phyloP scores from a whole-genome alignment of 768 basidiomycete genomes.

The Pleurotus salmoneostramineus region DNA sequence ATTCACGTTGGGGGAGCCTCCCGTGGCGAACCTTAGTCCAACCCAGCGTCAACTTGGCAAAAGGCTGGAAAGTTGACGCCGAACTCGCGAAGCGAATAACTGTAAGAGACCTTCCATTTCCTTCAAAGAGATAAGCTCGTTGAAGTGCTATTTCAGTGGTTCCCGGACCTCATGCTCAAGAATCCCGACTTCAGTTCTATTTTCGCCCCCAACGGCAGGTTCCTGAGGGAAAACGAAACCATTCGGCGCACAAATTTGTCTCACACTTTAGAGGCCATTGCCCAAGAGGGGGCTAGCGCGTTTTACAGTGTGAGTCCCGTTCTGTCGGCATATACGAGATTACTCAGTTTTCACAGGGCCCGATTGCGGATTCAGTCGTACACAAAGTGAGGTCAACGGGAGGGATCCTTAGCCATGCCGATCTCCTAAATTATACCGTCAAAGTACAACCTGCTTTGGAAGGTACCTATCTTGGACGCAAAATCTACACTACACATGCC shows the following conservation, averaged over 20 bases:
- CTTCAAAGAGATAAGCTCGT: neutral
- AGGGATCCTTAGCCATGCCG: slow-evolving; percentile 75
- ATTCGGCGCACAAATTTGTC: slow-evolving; percentile 76
- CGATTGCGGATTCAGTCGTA: slow-evolving; percentile 77
- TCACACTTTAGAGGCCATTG: slow-evolving; percentile 69
- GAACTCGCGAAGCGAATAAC: slow-evolving; percentile 76
- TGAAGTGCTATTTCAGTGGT: slow-evolving; percentile 30
- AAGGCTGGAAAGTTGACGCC: slow-evolving; percentile 72
- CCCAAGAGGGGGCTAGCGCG: slow-evolving; percentile 69
- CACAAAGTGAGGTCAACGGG: slow-evolving; percentile 67
- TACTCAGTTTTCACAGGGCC: slow-evolving; percentile 42
- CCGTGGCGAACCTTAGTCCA: slow-evolving; percentile 76
- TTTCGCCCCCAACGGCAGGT: slow-evolving; percentile 73
- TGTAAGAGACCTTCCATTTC: slow-evolving; percentile 31
- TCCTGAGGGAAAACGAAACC: slow-evolving; percentile 71
- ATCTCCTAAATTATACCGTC: slow-evolving; percentile 68
- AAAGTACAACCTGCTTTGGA: slow-evolving; percentile 69
- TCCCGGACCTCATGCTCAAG: slow-evolving; percentile 52
- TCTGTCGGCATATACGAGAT: neutral
- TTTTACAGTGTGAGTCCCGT: slow-evolving; percentile 66
- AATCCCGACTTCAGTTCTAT: slow-evolving; percentile 76
- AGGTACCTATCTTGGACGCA: slow-evolving; percentile 73
- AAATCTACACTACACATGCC: slow-evolving; percentile 79
- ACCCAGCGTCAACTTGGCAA: slow-evolving; percentile 72
- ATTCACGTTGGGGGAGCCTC: slow-evolving; percentile 76